Base-by-base conservation (phyloP, 176 grass and related monocot species). In the Microstegium vimineum region DNA sequence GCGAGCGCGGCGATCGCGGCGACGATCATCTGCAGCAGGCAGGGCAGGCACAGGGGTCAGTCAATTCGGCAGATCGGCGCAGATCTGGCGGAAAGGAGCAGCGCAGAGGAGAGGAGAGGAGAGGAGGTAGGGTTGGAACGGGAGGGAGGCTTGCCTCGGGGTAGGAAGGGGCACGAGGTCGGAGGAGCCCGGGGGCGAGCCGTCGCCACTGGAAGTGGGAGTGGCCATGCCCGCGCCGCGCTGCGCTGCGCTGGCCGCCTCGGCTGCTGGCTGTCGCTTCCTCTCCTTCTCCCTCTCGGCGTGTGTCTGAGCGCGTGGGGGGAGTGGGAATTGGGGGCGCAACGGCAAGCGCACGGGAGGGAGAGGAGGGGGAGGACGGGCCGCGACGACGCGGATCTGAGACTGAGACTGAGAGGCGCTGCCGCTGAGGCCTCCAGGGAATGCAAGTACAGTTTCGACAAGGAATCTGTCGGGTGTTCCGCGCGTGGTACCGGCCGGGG, bases 1-100 rank as follows among this genome's bases (percentile, higher is more conserved):
- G 81, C 87, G 49, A 89, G 87, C 73, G 84, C 70, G 30, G 84
- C 79, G 87, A 92, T 85, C 69, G 92, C 92, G n/a, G 78, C 72
- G 40, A 84, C 64, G 77, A 94, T 94, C 84, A 94, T 88, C 92
- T 94, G 92, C 81, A 90, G 82, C 12, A 41, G 10, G 5, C 40
- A 71, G 4, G 38, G 54, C 2, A 66, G 33, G 38, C 27, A n/a
- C n/a, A 37, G 31, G 46, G 31, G 71, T 71, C 77, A 62, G 77
- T 89, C 82, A 84, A 76, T 81, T 70, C 42, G 35, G 61, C 76
- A 36, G 68, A 82, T 59, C 77, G 85, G 63, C 62, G 75, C 62
- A 89, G 87, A 89, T 85, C 87, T 89, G 87, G 81, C 12, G 25
- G 56, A 4, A 49, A 68, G 30, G 37, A 41, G 4, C 16, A 18